Evolutionary conservation across 1,139 yeast genomes (phyloP).

Genomic region (Protomyces lactucae-debilis): DNA sequence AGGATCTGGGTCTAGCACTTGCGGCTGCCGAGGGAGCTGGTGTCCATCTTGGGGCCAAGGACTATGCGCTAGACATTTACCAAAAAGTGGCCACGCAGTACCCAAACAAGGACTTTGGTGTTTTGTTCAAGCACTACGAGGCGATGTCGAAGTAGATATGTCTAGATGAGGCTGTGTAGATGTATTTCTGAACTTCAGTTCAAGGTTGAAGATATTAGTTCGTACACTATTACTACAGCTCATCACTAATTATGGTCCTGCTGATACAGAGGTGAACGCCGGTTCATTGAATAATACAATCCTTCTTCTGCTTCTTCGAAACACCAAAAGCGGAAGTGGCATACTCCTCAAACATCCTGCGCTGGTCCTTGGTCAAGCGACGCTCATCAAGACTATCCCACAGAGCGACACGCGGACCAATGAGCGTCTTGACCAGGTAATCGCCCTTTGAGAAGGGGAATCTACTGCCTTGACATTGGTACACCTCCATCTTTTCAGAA

Average conservation of each 20-base stretch:
- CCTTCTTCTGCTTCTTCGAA: constrained; percentile 7
- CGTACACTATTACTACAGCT: too few species aligned
- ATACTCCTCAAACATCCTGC: constrained; percentile 23
- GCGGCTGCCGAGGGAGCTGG: constrained; percentile 44
- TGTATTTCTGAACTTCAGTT: too few species aligned
- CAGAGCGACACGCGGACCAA: constrained; percentile 12
- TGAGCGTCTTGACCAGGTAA: constrained; percentile 20
- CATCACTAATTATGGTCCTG: too few species aligned
- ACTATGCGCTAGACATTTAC: constrained; percentile 37
- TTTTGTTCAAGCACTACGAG: constrained; percentile 36
- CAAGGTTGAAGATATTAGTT: too few species aligned
- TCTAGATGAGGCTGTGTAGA: too few species aligned
- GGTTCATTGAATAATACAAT: constrained; percentile 2
- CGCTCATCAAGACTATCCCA: constrained; percentile 24
- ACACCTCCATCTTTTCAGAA: constrained; percentile 4
- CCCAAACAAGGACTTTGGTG: constrained; percentile 39
- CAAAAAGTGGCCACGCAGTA: constrained; percentile 35
- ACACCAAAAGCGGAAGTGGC: constrained; percentile 9
- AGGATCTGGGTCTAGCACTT: constrained; percentile 55
- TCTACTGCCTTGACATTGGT: constrained; percentile 1
- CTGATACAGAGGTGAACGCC: neutral
- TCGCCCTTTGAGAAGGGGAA: constrained; percentile 23
- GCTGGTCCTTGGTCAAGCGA: constrained; percentile 7
- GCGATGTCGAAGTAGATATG: neutral
- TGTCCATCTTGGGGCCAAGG: constrained; percentile 36